Percentiles rank a stretch among this genome's conserved stretches.
Conservation (phyloP, 2,329 filamentous ascomycete genomes). For the Penicillium sp. region DNA sequence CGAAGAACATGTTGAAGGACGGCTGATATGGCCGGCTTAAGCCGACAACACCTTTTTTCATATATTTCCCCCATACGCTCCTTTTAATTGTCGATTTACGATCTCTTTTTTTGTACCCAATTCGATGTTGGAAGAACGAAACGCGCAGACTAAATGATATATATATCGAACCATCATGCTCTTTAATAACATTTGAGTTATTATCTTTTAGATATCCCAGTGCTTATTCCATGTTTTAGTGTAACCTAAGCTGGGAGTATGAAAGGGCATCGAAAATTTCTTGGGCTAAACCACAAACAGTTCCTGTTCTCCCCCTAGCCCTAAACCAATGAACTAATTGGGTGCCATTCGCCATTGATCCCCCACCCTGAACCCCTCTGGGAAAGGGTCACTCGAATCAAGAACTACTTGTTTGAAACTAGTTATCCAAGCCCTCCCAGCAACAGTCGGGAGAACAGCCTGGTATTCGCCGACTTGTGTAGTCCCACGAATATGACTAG, state of each 20-base stretch:
- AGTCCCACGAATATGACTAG: slow-evolving; percentile 37
- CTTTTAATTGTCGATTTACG: not conserved
- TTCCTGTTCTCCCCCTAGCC: not conserved
- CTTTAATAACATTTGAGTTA: not conserved
- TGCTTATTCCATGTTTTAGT: not conserved
- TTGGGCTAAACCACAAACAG: no score
- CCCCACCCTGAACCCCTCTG: slow-evolving; percentile 41
- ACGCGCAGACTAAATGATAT: not conserved
- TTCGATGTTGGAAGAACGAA: not conserved
- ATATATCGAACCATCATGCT: not conserved
- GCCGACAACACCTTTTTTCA: no score
- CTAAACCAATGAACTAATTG: not conserved
- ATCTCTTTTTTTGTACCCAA: not conserved
- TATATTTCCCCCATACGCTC: not conserved
- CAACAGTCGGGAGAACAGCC: slow-evolving; percentile 44
- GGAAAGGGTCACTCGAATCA: slow-evolving; percentile 47
- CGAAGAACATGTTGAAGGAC: not conserved
- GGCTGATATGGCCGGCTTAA: not conserved
- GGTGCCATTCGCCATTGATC: slow-evolving; percentile 27
- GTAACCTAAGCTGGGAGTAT: not conserved
- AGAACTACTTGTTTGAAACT: slow-evolving; percentile 46
- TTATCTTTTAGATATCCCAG: not conserved
- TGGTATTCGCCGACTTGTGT: slow-evolving; percentile 41
- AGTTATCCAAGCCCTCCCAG: slow-evolving; percentile 49
- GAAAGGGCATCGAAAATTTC: not conserved